Evolutionary conservation across 2,329 filamentous ascomycete species (phyloP), one percentile per base, ranked within the genome.

Genomic region (Alternaria gansuensis): DNA sequence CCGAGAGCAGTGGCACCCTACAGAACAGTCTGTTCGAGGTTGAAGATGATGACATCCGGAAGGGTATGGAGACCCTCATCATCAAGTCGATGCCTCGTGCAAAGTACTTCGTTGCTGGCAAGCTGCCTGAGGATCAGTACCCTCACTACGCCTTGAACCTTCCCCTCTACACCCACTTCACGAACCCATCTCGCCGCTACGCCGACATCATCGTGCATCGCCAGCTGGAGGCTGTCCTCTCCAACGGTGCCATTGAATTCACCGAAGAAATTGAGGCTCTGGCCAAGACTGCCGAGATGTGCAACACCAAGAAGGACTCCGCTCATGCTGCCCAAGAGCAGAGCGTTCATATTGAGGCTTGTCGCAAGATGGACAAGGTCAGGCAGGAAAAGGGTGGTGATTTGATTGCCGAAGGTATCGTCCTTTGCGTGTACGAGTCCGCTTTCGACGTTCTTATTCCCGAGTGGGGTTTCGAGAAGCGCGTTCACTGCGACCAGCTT

Each of bases 241-340:
- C 92, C 0, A 87, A 92, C 54, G 91, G 91, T 63, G 85, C 89
- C 63, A 84, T 91, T 46, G 93, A 97, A 72, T 97, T 95, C 77
- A 88, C 82, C 4, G 95, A 99, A 67, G 95, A 99, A 62, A 79
- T 95, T 60, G 95, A 99, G 75, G 89, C 84, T 57, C 83, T 99
- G 40, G 88, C 88, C 71, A 99, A 98, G 87, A 96, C 91, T 50
- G 91, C 93, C 8, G 95, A 99, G 79, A 88, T 92, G 68, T 97
- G 92, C 85, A 99, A 99, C 82, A 97, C 91, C 75, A 99, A 98
- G 88, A 99, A 98, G 79, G 95, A 99, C 76, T 98, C 93, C 11
- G 93, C 95, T 1, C 94, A 97, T 81, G 95, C 92, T 73, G 95
- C 95, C 13, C 95, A 99, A 78, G 95, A 99, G 78, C 95, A 99